Percentiles rank a stretch among this genome's conserved stretches.
Evolutionary conservation across 2,329 filamentous ascomycete genomes (phyloP).

Genomic region (Sporothrix variecibatus): DNA sequence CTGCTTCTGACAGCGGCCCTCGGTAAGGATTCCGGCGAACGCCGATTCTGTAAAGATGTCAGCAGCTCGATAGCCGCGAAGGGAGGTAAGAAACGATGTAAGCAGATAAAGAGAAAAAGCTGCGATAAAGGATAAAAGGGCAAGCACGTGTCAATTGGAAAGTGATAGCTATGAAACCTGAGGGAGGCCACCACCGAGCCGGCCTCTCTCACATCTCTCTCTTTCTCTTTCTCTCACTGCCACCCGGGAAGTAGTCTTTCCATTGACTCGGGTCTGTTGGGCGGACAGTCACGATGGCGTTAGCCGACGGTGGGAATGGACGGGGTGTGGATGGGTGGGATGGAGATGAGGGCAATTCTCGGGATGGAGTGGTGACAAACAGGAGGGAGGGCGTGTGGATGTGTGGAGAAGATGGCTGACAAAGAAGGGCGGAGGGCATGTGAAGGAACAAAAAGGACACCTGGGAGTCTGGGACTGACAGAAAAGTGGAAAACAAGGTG

Average conservation of each 20-base stretch:
- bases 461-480: background rate
- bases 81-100: background rate
- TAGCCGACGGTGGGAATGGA: background rate
- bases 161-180: background rate
- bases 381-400: background rate
- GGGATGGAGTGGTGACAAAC: background rate
- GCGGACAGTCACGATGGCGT: background rate
- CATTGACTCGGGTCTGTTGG: background rate
- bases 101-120: background rate
- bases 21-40: conserved; percentile 1
- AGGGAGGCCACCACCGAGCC: conserved; percentile 7
- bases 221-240: background rate
- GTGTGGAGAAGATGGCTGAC: conserved; percentile 1
- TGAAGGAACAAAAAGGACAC: background rate
- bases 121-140: background rate
- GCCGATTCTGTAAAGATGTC: background rate
- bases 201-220: background rate
- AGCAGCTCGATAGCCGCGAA: conserved; percentile 3
- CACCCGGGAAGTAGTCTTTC: conserved; percentile 3
- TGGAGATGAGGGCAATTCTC: background rate
- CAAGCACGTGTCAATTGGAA: background rate
- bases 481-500: background rate
- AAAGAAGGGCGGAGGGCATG: conserved; percentile 5
- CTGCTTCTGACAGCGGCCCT: conserved; percentile 1
- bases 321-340: background rate